Evolutionary conservation across 306 rosid species (phyloP), one percentile per base, ranked within the genome.

Genomic region (Ziziphus jujuba): DNA sequence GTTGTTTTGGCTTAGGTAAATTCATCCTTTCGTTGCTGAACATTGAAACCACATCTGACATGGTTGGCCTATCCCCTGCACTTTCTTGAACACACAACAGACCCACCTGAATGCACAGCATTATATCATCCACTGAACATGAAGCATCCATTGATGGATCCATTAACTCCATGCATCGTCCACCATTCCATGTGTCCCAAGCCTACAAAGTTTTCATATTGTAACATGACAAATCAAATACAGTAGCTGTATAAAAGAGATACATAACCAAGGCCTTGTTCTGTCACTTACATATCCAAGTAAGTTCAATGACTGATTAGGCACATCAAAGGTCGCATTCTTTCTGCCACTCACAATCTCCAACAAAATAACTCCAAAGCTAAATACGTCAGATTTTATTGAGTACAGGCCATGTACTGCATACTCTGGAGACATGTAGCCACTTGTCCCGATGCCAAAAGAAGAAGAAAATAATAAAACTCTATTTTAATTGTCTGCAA

Each of bases 361-460:
- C 23, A 69, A 49, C 7, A 69, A 57, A 34, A 69, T 69, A 22
- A 69, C 74, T 59, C 74, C 66, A 14, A 69, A 69, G 57, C 65
- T 69, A 44, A 43, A 69, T 21, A 69, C 73, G 28, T 69, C 73
- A 3, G 73, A 69, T 33, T 69, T 21, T 13, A 47, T 59, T 2
- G 66, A 69, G 48, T 56, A 58, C 25, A 45, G 23, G 65, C 50
- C 66, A 5, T 69, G 65, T 17, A 57, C 5, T 19, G 49, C n/a
- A 45, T 69, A 69, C 24, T 69, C 66, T 0, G 73, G 73, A 69
- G 73, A 69, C 66, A 69, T 69, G 9, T 73, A 65, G 24, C 77
- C 72, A 9, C 61, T 70, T 28, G 4, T 24, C 33, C 9, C 35
- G 57, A 12, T 7, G 36, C 36, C 10, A 49, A 23, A 8, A 20